These are phyloP conservation scores for Suillus hirtellus DNA, from an alignment of 768 basidiomycete genomes.

Conservation along the genomic window DNA sequence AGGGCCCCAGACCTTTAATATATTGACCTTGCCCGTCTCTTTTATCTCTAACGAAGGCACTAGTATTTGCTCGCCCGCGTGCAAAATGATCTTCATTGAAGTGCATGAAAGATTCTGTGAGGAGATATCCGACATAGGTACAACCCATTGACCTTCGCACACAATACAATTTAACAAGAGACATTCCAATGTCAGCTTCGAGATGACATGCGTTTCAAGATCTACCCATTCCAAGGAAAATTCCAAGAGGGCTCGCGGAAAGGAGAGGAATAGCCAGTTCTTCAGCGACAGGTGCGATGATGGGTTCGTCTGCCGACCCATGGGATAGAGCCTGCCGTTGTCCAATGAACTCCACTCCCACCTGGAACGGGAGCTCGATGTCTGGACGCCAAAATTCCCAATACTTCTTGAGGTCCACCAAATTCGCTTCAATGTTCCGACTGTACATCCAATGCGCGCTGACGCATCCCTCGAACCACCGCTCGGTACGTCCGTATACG, in stretches of 20 bases:
- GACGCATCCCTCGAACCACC: conserved; percentile 33
- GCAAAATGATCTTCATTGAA: background rate
- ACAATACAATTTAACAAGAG: background rate
- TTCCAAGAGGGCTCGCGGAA: conserved; percentile 5
- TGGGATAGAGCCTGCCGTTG: background rate
- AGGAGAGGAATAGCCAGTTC: conserved; percentile 4
- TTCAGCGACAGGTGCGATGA: conserved; percentile 1
- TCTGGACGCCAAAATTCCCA: conserved; percentile 29
- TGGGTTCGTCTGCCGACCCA: conserved; percentile 3
- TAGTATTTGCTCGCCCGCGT: background rate
- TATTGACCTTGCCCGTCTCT: background rate
- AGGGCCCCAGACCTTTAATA: background rate
- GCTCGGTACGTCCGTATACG: conserved; percentile 30
- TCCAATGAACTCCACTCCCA: conserved; percentile 12
- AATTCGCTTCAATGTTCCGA: conserved; percentile 23
- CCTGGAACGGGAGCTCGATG: conserved; percentile 21
- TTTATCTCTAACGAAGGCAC: background rate
- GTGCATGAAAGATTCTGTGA: background rate
- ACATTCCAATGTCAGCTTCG: background rate
- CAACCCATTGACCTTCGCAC: background rate
- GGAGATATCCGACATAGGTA: conserved; percentile 2
- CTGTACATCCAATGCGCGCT: conserved; percentile 30
- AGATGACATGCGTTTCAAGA: background rate
- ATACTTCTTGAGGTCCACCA: conserved; percentile 24
- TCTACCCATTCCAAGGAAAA: conserved; percentile 4